A percentile compares a stretch with the other conserved stretches of the same genome.
These are phyloP conservation scores for Arthrobotrys megalospora DNA, from an alignment of 2,329 filamentous ascomycete genomes.

Conservation along the genomic window DNA sequence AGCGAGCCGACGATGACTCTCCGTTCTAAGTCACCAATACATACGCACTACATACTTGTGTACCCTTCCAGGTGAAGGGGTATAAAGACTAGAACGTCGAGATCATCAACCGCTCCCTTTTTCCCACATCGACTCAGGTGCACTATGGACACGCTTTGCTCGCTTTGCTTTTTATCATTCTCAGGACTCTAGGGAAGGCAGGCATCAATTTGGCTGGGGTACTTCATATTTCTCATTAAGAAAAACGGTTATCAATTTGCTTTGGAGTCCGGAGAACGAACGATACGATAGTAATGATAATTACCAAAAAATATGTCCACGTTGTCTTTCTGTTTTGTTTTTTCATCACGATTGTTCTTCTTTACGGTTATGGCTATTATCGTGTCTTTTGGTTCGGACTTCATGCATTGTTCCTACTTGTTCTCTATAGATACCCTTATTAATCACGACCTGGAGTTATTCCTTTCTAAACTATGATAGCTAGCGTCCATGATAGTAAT, in stretches of 20 bases:
- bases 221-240: not conserved
- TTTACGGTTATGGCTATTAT: not conserved
- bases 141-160: not conserved
- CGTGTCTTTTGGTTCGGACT: not conserved
- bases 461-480: not conserved
- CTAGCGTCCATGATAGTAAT: not conserved
- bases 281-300: slow-evolving; percentile 1
- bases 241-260: not conserved
- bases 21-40: slow-evolving; percentile 37
- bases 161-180: slow-evolving; percentile 6
- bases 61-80: slow-evolving; percentile 6
- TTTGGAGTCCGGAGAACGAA: slow-evolving; percentile 7
- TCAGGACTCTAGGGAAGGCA: slow-evolving; percentile 28
- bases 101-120: slow-evolving; percentile 1
- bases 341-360: not conserved
- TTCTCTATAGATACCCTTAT: slow-evolving; percentile 17
- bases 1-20: slow-evolving; percentile 55
- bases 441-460: not conserved
- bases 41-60: not conserved
- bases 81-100: slow-evolving; percentile 1
- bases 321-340: not conserved
- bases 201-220: slow-evolving; percentile 13
- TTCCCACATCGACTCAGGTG: not conserved
- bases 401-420: not conserved
- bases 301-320: not conserved